Base-by-base conservation (phyloP, 495 filamentous ascomycete genomes). In the Lasiosphaeria miniovina region DNA sequence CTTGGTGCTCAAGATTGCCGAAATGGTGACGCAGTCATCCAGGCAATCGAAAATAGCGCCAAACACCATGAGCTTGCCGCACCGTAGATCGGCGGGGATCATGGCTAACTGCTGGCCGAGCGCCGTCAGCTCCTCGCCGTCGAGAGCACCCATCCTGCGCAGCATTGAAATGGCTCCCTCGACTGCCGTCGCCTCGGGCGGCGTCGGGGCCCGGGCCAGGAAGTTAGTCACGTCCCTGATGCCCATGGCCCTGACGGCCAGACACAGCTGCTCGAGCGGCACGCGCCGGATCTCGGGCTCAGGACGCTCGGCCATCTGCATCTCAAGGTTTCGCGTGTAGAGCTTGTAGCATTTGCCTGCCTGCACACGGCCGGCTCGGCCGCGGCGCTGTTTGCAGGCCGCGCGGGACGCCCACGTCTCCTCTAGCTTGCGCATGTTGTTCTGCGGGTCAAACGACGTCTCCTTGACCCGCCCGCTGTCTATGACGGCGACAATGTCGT, bases 381-480 rank as follows among this genome's bases (percentile, higher is more conserved):
- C 94, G 24, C 93, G 88, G n/a, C 94, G 87, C 70, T 98, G 94
- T 69, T 97, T 96, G 69, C 92, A 96, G 10, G 95, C 95, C 4
- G 95, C 93, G 17, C 86, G 84, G 11, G 94, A 98, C 14, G 93
- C 94, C 92, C 93, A 98, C 0, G 91, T 90, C 75, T 98, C 94
- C 64, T 90, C 86, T 1, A 98, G 85, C 63, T 90, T 90, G 46
- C 96, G 90, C 85, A 98, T 94, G 71, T 96, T 96, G 71, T 89
- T 93, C 59, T 88, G 86, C 0, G 92, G 86, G 71, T 97, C 93
- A 65, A 93, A 98, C 64, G 88, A 92, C 0, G 93, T 98, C 74
- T 98, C 94, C 71, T 98, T 98, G 24, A 98, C 93, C 36, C 90
- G 85, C 15, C 94, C 94, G 6, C 88, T 92, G 68, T 98, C 94